Evolutionary conservation across 305 asterid genomes (phyloP).

Genomic region (Lippia alba): DNA sequence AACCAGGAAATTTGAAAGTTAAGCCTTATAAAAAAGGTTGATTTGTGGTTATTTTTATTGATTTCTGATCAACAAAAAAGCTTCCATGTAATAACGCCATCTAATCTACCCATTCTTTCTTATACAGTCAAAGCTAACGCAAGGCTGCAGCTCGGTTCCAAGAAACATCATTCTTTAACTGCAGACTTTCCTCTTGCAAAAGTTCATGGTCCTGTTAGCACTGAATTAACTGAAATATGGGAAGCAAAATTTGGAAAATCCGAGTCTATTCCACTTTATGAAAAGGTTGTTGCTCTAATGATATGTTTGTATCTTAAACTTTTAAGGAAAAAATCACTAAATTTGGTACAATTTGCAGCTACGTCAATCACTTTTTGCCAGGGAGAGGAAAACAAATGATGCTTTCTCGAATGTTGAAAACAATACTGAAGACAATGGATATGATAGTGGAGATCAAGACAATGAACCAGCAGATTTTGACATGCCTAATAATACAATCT

Average conservation of each 20-base stretch:
- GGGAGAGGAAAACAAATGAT: constrained; percentile 45
- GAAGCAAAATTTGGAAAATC: constrained; percentile 54
- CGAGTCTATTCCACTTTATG: constrained; percentile 61
- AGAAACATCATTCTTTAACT: constrained; percentile 47
- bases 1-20: constrained; percentile 81
- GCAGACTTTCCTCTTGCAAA: constrained; percentile 83
- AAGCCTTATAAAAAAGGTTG: constrained; percentile 79
- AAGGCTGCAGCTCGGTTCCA: constrained; percentile 47
- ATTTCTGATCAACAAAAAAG: constrained; percentile 29
- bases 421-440: constrained; percentile 51
- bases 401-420: constrained; percentile 42
- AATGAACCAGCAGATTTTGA: constrained; percentile 59
- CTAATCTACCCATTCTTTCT: constrained; percentile 32
- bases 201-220: constrained; percentile 61
- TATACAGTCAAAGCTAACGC: constrained; percentile 65
- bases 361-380: constrained; percentile 69
- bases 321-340: constrained; percentile 23
- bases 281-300: constrained; percentile 60
- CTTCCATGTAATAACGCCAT: constrained; percentile 25
- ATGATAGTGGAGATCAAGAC: constrained; percentile 71
- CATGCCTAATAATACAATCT: constrained; percentile 55
- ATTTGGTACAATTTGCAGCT: constrained; percentile 59
- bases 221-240: constrained; percentile 71
- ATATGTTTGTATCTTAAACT: constrained; percentile 28
- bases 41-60: constrained; percentile 3